Base-by-base conservation (phyloP, 495 filamentous ascomycete genomes). In the Podospora didyma region DNA sequence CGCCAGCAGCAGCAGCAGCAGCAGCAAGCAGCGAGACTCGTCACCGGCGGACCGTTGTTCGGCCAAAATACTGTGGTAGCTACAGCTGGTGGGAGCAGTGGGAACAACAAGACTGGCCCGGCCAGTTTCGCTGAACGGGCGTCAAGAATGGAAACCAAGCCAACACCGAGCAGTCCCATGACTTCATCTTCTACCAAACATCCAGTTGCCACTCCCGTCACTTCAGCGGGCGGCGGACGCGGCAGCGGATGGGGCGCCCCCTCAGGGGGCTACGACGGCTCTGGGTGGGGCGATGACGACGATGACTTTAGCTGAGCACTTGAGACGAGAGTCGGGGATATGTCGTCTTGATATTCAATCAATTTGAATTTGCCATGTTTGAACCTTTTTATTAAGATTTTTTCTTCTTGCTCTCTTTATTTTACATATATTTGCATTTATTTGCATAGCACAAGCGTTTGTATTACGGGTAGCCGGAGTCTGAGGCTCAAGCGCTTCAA, bases 251-350 rank as follows among this genome's bases (percentile, higher is more conserved):
- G 60, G 63, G 57, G 57, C 5, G 46, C 45, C 16, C 17, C 54
- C 6, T 50, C 57, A 14, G 60, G 60, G n/a, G 26, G 26, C 26
- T 66, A 66, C 44, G 63, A 66, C 34, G 63, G 63, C 16, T 66
- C 63, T 3, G 63, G 63, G 7, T 66, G 63, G 63, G 63, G 63
- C 9, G 63, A 62, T 51, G 63, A 62, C 31, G 49, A 41, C 22
- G 49, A 51, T 14, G 16, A 39, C 39, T 10, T 21, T 41, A 34
- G 24, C n/a, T 50, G 22, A n/a, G n/a, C n/a, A n/a, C n/a, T n/a
- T n/a, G n/a, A n/a, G n/a, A n/a, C n/a, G n/a, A n/a, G n/a, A n/a
- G n/a, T n/a, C n/a, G n/a, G n/a, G n/a, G n/a, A n/a, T n/a, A 31
- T 31, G 3, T 31, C 9, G 26, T 31, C 26, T 31, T 31, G 3